Evolutionary conservation across 163 green algal species (phyloP).

Genomic region (Picocystis sp.): DNA sequence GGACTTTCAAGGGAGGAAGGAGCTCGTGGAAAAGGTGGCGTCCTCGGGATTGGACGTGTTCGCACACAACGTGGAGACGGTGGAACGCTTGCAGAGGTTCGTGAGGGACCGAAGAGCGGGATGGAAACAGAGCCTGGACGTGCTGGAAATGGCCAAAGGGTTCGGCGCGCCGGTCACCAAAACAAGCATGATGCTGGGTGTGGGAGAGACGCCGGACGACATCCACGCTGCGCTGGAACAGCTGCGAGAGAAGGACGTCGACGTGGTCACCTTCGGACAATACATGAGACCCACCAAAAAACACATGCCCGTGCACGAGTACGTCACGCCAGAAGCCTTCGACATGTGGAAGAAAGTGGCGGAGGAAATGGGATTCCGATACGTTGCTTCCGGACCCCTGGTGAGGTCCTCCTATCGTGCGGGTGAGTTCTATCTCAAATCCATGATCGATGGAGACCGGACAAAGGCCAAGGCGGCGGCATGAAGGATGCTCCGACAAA

Average conservation of each 20-base stretch:
- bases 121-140: slow-evolving; percentile 73
- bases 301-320: slow-evolving; percentile 92
- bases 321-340: slow-evolving; percentile 90
- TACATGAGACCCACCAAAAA: slow-evolving; percentile 95
- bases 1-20: slow-evolving; percentile 69
- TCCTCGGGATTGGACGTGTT: slow-evolving; percentile 84
- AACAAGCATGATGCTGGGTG: slow-evolving; percentile 93
- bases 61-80: slow-evolving; percentile 99
- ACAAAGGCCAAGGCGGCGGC: background rate
- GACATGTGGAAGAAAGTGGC: slow-evolving; percentile 42
- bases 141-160: slow-evolving; percentile 69
- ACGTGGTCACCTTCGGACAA: slow-evolving; percentile 94
- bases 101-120: slow-evolving; percentile 80
- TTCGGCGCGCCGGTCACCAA: slow-evolving; percentile 57
- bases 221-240: slow-evolving; percentile 30
- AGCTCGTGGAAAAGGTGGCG: slow-evolving; percentile 48
- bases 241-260: slow-evolving; percentile 47
- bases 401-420: slow-evolving; percentile 86
- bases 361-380: slow-evolving; percentile 76
- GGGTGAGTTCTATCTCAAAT: slow-evolving; percentile 40
- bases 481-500: too few relatives aligned
- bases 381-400: slow-evolving; percentile 79
- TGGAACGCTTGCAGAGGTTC: slow-evolving; percentile 40
- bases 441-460: slow-evolving; percentile 13
- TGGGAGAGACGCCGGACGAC: slow-evolving; percentile 70